Evolutionary conservation across 768 basidiomycete species (phyloP).

Genomic region (Agrocybe chaxingu): DNA sequence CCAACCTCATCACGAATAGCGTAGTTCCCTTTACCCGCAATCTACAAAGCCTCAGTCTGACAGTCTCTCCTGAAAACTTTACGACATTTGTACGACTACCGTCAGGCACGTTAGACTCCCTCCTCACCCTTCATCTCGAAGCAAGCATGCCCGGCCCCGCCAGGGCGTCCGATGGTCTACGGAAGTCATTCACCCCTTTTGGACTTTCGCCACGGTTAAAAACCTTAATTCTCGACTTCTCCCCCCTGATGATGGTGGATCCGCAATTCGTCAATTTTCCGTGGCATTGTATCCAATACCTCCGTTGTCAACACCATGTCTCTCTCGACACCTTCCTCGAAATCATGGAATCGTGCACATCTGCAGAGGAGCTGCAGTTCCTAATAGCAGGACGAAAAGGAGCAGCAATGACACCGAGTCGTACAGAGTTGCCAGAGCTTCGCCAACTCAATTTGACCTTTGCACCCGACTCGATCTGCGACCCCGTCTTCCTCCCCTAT

Average conservation of each 20-base stretch:
- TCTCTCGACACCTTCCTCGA: not conserved
- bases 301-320: not conserved
- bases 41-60: no score
- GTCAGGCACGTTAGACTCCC: not conserved
- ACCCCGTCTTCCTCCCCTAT: no score
- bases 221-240: not conserved
- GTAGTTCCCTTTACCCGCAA: no score
- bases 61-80: not conserved
- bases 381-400: not conserved
- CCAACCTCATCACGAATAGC: no score
- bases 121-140: not conserved
- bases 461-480: no score
- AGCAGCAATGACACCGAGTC: no score
- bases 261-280: not conserved
- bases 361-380: not conserved
- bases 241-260: not conserved
- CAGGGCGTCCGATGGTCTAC: not conserved
- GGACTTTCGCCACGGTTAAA: not conserved
- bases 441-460: no score
- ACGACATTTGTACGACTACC: not conserved
- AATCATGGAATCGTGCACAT: not conserved
- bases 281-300: not conserved
- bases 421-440: no score
- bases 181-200: not conserved
- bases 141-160: not conserved